Evolutionary conservation across 2,329 filamentous ascomycete genomes (phyloP).

Genomic region (Aspergillus tamarii): DNA sequence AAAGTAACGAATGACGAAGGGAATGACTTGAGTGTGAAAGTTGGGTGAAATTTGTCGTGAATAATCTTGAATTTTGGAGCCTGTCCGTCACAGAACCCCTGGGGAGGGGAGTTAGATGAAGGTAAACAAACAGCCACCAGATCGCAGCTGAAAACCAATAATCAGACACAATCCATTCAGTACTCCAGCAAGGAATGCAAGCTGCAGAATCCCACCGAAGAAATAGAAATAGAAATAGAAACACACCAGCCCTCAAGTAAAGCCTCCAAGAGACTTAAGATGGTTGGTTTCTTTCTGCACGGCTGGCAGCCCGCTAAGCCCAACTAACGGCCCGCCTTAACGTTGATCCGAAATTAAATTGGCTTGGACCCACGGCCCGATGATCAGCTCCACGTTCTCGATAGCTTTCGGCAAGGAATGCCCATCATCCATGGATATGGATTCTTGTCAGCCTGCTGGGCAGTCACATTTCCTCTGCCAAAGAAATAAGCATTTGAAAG

Average conservation of each 20-base stretch:
- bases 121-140: conserved; percentile 22
- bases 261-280: background rate
- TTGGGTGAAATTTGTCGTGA: conserved; percentile 5
- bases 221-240: background rate
- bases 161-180: conserved; percentile 21
- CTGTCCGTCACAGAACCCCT: conserved; percentile 15
- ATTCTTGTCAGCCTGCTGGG: background rate
- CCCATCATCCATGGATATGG: background rate
- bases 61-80: conserved; percentile 8
- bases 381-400: conserved; percentile 12
- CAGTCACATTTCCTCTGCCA: background rate
- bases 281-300: background rate
- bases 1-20: conserved; percentile 8
- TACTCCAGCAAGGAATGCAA: conserved; percentile 2
- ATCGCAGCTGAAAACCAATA: conserved; percentile 17
- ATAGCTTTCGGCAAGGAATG: conserved; percentile 13
- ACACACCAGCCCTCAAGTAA: background rate
- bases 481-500: background rate
- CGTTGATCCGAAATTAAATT: conserved; percentile 35
- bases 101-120: conserved; percentile 17
- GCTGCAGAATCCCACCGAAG: background rate
- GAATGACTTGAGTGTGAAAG: conserved; percentile 8
- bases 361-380: conserved; percentile 1
- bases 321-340: conserved; percentile 25
- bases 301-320: conserved; percentile 4